Percentiles rank a stretch among this genome's conserved stretches.
These are phyloP conservation scores for Yueomyces sp. DNA, from an alignment of 1,139 yeast genomes.

Conservation along the genomic window DNA sequence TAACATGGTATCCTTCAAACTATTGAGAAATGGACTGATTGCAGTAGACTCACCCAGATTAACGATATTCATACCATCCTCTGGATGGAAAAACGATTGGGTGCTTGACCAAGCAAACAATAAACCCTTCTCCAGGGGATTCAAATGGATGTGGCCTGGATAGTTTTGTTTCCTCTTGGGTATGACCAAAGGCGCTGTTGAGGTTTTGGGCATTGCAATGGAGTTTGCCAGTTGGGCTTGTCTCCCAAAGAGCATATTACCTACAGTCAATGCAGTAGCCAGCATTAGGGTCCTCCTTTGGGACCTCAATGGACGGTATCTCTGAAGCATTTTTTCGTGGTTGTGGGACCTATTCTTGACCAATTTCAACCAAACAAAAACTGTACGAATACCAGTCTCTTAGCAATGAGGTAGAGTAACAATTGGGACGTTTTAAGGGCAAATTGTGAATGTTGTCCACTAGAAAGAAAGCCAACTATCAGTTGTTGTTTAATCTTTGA, in stretches of 20 bases:
- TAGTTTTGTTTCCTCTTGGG: conserved; percentile 36
- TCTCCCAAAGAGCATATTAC: conserved; percentile 31
- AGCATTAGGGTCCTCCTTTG: background rate
- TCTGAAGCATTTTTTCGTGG: background rate
- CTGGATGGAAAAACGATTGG: conserved; percentile 80
- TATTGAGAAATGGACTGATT: conserved; percentile 47
- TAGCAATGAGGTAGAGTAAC: too few relatives aligned
- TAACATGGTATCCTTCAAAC: conserved; percentile 62
- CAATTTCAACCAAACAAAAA: too few relatives aligned
- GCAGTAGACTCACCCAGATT: conserved; percentile 93
- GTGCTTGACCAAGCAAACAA: conserved; percentile 65
- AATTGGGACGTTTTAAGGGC: too few relatives aligned
- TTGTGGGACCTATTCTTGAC: too few relatives aligned
- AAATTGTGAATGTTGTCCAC: too few relatives aligned
- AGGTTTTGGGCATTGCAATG: conserved; percentile 32
- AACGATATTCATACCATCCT: conserved; percentile 48
- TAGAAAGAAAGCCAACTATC: too few relatives aligned
- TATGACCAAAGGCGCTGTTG: conserved; percentile 13
- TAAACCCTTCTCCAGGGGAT: conserved; percentile 45
- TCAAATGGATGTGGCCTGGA: conserved; percentile 74
- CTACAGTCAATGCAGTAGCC: conserved; percentile 15
- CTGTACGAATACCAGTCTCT: too few relatives aligned
- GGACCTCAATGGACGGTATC: background rate
- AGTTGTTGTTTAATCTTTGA: too few relatives aligned
- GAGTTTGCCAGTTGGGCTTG: conserved; percentile 42